Conservation (phyloP, 306 rosid species). For the Medicago arabica region DNA sequence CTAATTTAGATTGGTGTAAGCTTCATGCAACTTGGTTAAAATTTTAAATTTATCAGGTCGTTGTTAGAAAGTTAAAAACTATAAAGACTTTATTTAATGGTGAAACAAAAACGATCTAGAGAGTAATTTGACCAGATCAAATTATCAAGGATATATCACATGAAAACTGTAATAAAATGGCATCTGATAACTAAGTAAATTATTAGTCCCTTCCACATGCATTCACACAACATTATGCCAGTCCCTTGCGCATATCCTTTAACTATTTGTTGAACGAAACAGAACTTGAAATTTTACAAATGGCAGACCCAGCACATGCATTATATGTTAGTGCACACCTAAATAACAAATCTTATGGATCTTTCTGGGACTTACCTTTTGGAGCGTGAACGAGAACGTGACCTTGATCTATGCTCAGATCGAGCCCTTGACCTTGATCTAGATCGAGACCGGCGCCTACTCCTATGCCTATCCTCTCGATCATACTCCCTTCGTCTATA, state of each 20-base stretch:
- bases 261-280: slow-evolving; percentile 27
- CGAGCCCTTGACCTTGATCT: slow-evolving; percentile 62
- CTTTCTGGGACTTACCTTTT: too few relatives aligned
- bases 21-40: slow-evolving; percentile 5
- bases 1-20: background rate
- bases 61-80: background rate
- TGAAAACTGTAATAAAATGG: background rate
- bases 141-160: background rate
- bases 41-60: background rate
- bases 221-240: slow-evolving; percentile 13
- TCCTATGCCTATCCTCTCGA: slow-evolving; percentile 78
- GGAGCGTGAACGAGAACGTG: slow-evolving; percentile 93
- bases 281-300: background rate
- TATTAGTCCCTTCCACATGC: slow-evolving; percentile 15
- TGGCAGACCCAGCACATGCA: background rate
- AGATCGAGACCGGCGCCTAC: slow-evolving; percentile 70
- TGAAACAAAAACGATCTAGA: too few relatives aligned
- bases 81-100: too few relatives aligned
- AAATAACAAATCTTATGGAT: slow-evolving; percentile 3
- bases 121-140: background rate
- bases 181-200: background rate
- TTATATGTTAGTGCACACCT: slow-evolving; percentile 2
- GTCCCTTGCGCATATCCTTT: background rate
- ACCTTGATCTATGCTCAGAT: slow-evolving; percentile 81
- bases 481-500: slow-evolving; percentile 84